Evolutionary conservation across 129 eudicot genomes (phyloP), one percentile per base, ranked within the genome.

Genomic region (Lactuca sativa): DNA sequence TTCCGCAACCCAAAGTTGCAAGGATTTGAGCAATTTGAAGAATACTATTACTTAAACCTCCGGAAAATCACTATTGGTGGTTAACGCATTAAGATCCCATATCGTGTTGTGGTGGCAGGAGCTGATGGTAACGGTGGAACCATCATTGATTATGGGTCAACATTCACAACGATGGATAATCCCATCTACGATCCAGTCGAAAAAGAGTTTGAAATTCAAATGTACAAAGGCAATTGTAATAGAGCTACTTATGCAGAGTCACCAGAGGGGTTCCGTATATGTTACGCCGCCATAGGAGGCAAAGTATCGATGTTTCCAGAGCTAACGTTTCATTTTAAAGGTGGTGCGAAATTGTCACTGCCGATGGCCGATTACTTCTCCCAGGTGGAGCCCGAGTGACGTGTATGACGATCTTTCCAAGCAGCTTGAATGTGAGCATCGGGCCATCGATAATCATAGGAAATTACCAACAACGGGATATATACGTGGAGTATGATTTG

Each of bases 401-500:
- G 56, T 87, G 97, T 62, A 78, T 90, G 88, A 90, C 88, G 5
- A 62, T 86, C 1, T 74, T 86, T 4, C 55, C 82, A 0, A 71
- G 61, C 14, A 7, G 13, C 0, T 0, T 4, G 4, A 65, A 40
- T 25, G 12, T 25, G 30, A 25, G 30, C 30, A 25, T 13, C 14
- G 97, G 97, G 51, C 97, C 97, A 5, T 78, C 91, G 0, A 81
- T 90, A 4, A 79, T 87, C 16, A 53, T 90, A 10, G 95, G 97
- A 41, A 90, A 87, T 62, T 85, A 78, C 72, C 97, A 87, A 80
- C 97, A 90, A 62, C 91, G 80, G 76, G 74, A 90, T 79, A 63
- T 82, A 71, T 87, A 80, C 78, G 8, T 90, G 76, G 97, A 87
- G 84, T 90, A 80, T 30, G 97, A 90, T 72, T 87, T 90, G 83